Conservation (phyloP, 2,329 filamentous ascomycete genomes). For the Diplodia mutila region DNA sequence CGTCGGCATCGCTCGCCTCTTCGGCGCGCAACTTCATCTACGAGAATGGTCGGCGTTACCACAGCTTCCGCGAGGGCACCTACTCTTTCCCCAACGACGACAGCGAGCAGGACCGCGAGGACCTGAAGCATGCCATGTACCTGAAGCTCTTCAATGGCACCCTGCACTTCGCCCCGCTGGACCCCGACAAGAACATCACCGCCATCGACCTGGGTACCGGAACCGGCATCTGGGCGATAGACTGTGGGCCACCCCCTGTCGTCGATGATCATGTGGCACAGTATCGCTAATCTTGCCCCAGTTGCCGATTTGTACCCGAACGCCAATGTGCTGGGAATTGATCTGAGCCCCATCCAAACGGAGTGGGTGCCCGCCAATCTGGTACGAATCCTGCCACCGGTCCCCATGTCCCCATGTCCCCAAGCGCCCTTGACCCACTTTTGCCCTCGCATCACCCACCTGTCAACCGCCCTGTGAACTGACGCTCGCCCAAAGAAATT, state of each 20-base stretch:
- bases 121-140: slow-evolving; percentile 59
- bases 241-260: slow-evolving; percentile 33
- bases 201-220: slow-evolving; percentile 63
- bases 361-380: slow-evolving; percentile 59
- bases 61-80: slow-evolving; percentile 57
- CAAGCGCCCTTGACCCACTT: not conserved
- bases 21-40: slow-evolving; percentile 55
- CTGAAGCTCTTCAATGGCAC: slow-evolving; percentile 49
- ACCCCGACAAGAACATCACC: slow-evolving; percentile 50
- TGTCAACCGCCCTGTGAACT: not conserved
- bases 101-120: slow-evolving; percentile 61
- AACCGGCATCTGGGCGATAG: slow-evolving; percentile 64
- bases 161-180: slow-evolving; percentile 58
- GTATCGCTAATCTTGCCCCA: slow-evolving; percentile 3
- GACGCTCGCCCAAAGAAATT: slow-evolving; percentile 39
- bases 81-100: slow-evolving; percentile 67
- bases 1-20: slow-evolving; percentile 40
- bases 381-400: slow-evolving; percentile 30
- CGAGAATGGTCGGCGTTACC: slow-evolving; percentile 64
- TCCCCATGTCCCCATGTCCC: too few relatives aligned
- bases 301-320: slow-evolving; percentile 28
- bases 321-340: slow-evolving; percentile 27
- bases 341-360: slow-evolving; percentile 42
- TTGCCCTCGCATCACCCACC: not conserved
- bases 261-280: not conserved